A percentile compares a stretch with the other conserved stretches of the same genome.
phyloP scores from a whole-genome alignment of 2,329 filamentous ascomycete genomes.

The Aspergillus tubingensis region DNA sequence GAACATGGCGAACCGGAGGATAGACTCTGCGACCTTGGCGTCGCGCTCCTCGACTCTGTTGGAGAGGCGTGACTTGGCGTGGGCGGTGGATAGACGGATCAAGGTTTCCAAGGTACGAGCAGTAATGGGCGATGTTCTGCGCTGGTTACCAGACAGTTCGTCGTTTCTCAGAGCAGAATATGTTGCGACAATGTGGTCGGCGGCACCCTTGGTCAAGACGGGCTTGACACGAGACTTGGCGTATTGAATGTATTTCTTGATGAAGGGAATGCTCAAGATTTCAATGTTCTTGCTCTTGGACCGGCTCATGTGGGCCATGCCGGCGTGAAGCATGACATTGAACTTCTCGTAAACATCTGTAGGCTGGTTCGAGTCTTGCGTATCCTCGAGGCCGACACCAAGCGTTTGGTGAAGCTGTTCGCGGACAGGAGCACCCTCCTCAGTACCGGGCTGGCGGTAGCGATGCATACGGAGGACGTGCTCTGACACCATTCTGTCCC shows the following conservation, averaged over 20 bases:
- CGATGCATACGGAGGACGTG: slow-evolving; percentile 97
- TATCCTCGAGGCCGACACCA: slow-evolving; percentile 79
- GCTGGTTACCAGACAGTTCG: slow-evolving; percentile 90
- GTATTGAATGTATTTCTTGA: slow-evolving; percentile 99
- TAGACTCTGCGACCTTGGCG: slow-evolving; percentile 81
- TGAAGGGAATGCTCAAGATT: slow-evolving; percentile 92
- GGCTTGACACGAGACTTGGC: slow-evolving; percentile 91
- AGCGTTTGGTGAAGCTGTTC: slow-evolving; percentile 83
- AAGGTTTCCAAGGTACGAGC: slow-evolving; percentile 95
- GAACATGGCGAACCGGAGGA: slow-evolving; percentile 92
- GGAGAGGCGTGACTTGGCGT: slow-evolving; percentile 88
- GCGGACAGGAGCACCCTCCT: slow-evolving; percentile 91
- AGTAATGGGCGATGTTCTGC: slow-evolving; percentile 91
- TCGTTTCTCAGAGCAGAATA: slow-evolving; percentile 95
- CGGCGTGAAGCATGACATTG: slow-evolving; percentile 92
- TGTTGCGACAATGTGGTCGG: slow-evolving; percentile 85
- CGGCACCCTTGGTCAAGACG: slow-evolving; percentile 83
- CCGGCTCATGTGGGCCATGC: slow-evolving; percentile 76
- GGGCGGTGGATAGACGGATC: slow-evolving; percentile 95
- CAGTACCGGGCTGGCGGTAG: slow-evolving; percentile 86
- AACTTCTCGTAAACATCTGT: slow-evolving; percentile 96
- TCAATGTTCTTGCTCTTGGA: slow-evolving; percentile 76
- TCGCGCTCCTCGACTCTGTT: slow-evolving; percentile 87
- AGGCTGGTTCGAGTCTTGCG: slow-evolving; percentile 68
- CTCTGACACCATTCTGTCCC: slow-evolving; percentile 89